phyloP scores from a whole-genome alignment of 2,329 filamentous ascomycete species.

The Ophiostoma triangulosporum region DNA sequence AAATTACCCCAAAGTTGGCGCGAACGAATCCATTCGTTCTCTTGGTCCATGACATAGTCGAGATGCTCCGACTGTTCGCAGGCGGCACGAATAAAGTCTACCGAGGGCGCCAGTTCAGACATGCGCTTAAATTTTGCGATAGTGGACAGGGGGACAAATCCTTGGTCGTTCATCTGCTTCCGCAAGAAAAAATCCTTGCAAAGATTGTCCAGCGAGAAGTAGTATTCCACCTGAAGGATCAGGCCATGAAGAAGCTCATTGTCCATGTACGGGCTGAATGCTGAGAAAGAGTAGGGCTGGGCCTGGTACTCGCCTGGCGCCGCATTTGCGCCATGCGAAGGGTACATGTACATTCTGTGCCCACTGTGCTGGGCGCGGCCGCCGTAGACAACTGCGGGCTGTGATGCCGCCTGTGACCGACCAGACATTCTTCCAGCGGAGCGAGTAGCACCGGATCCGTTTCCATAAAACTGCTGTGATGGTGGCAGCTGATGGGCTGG shows the following conservation, averaged over 20 bases:
- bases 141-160: conserved; percentile 69
- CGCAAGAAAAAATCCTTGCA: conserved; percentile 86
- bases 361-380: conserved; percentile 8
- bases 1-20: conserved; percentile 68
- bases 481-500: conserved; percentile 27
- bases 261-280: conserved; percentile 8
- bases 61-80: conserved; percentile 59
- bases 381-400: not conserved
- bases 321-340: not conserved
- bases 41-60: conserved; percentile 61
- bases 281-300: conserved; percentile 2
- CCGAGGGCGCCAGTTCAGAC: conserved; percentile 55
- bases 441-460: not conserved
- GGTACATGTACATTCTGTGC: conserved; percentile 18
- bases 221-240: conserved; percentile 62
- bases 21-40: conserved; percentile 65
- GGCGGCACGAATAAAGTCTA: conserved; percentile 59
- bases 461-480: conserved; percentile 17
- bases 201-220: conserved; percentile 91
- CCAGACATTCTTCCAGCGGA: not conserved
- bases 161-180: conserved; percentile 87
- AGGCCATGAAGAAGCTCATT: conserved; percentile 26
- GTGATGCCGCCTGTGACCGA: conserved; percentile 8
- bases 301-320: conserved; percentile 12
- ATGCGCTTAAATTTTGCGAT: conserved; percentile 82